Conservation (phyloP, 2,329 filamentous ascomycete species). For the Zasmidium citrigriseum region DNA sequence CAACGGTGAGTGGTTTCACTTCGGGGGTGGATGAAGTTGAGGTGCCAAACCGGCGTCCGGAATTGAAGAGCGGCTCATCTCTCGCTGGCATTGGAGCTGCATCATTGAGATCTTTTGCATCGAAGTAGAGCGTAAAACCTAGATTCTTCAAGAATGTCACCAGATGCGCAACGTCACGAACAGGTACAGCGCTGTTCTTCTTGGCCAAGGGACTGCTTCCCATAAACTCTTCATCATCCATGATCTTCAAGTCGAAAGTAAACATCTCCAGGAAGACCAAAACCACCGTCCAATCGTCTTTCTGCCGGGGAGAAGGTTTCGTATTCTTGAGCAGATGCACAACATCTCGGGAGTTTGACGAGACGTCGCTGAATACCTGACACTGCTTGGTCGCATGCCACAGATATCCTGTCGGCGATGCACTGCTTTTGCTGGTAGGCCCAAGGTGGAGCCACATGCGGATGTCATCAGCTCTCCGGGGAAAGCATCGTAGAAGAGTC, state of each 20-base stretch:
- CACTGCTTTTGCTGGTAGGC: conserved; percentile 29
- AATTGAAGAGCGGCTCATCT: conserved; percentile 14
- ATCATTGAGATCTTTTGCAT: conserved; percentile 60
- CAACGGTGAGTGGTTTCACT: conserved; percentile 48
- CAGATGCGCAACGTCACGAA: conserved; percentile 71
- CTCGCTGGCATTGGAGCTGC: conserved; percentile 9
- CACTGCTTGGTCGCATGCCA: conserved; percentile 69
- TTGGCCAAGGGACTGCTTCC: conserved; percentile 36
- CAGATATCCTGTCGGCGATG: conserved; percentile 78
- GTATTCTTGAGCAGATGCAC: conserved; percentile 55
- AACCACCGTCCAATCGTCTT: conserved; percentile 82
- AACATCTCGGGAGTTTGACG: conserved; percentile 58
- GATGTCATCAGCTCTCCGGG: conserved; percentile 78
- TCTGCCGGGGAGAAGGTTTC: conserved; percentile 29
- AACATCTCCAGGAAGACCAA: conserved; percentile 93
- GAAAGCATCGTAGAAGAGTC: conserved; percentile 82
- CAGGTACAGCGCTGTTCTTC: conserved; percentile 66
- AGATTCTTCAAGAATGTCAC: conserved; percentile 87
- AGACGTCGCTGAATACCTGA: conserved; percentile 58
- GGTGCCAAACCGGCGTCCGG: conserved; percentile 6
- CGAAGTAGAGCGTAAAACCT: conserved; percentile 85
- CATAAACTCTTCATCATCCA: conserved; percentile 91
- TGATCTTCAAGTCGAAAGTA: conserved; percentile 86
- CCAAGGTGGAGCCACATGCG: conserved; percentile 91
- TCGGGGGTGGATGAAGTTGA: conserved; percentile 23